These are phyloP conservation scores for Begonia fuchsioides DNA, from an alignment of 306 rosid species.

Conservation along the genomic window DNA sequence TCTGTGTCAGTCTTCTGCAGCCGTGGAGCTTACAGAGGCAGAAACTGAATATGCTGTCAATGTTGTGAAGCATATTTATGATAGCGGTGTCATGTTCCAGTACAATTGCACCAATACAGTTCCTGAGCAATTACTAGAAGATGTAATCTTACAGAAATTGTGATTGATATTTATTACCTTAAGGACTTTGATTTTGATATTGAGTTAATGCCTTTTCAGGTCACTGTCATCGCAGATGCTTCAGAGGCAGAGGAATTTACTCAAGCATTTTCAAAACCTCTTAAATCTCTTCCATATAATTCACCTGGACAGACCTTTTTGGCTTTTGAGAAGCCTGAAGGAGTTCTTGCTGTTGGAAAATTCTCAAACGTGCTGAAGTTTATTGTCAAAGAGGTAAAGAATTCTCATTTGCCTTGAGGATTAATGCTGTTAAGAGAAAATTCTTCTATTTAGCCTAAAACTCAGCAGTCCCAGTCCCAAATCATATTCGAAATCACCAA, in stretches of 20 bases:
- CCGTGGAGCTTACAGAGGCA: conserved; percentile 94
- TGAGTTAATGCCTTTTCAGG: conserved; percentile 24
- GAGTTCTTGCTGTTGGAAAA: conserved; percentile 63
- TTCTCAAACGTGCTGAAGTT: conserved; percentile 54
- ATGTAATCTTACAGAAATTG: conserved; percentile 33
- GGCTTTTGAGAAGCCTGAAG: conserved; percentile 87
- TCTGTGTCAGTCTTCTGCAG: conserved; percentile 69
- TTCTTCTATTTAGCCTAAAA: too few species aligned
- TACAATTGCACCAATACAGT: conserved; percentile 95
- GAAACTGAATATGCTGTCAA: conserved; percentile 97
- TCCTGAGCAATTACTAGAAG: conserved; percentile 90
- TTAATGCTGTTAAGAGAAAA: neutral
- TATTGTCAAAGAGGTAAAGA: conserved; percentile 10
- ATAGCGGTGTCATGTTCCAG: conserved; percentile 78
- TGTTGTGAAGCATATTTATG: conserved; percentile 88
- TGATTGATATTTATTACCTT: conserved; percentile 9
- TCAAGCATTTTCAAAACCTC: conserved; percentile 59
- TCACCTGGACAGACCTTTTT: conserved; percentile 81
- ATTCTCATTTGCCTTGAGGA: neutral
- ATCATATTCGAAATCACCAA: neutral
- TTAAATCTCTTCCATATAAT: conserved; percentile 83
- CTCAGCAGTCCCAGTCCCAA: too few species aligned
- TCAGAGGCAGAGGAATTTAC: conserved; percentile 86
- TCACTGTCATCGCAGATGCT: conserved; percentile 66
- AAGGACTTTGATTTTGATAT: conserved; percentile 1